Base-by-base conservation (phyloP, 2,329 filamentous ascomycete genomes). In the Paecilomyces fulvus region DNA sequence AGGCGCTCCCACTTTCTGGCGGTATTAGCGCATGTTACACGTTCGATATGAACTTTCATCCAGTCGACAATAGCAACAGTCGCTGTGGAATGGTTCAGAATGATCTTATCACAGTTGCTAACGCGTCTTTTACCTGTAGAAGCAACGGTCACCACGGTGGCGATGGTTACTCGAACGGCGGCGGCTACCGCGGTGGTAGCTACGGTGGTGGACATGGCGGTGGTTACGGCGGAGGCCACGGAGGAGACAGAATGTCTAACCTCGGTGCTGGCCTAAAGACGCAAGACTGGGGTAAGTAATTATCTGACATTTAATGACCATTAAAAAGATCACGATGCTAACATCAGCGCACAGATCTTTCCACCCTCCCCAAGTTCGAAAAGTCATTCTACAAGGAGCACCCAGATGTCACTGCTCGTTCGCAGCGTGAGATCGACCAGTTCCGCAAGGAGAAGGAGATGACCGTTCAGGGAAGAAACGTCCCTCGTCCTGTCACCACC, bases 301-400 rank as follows among this genome's bases (percentile, higher is more conserved):
- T 58, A 51, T 43, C 11, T 54, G 56, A 12, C 23, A 30, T 50
- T 53, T 51, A 52, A 52, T n/a, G 28, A 37, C 30, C 14, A 48
- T 11, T 53, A 30, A 20, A 43, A 14, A 17, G 52, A 61, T 55
- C 8, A 28, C 52, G 59, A 55, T 60, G 61, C 67, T 70, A 64
- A 73, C 60, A 52, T 61, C 48, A 56, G 56, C n/a, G 37, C 52
- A 20, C 63, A 94, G 94, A 99, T 72, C 67, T 94, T 55, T 80
- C 74, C 68, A 74, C 86, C 6, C 71, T 99, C 50, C 92, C 94
- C 66, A 97, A 97, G 77, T 99, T 99, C 78, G 94, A 99, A 74
- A 99, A 99, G 79, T 92, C 89, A 8, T 99, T 99, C 79, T 99
- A 99, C 84, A 96, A 97, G 80, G 94, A 97, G 77, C 86, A 94